Base-by-base conservation (phyloP, 2,329 filamentous ascomycete genomes). In the Coniochaeta prunicola region DNA sequence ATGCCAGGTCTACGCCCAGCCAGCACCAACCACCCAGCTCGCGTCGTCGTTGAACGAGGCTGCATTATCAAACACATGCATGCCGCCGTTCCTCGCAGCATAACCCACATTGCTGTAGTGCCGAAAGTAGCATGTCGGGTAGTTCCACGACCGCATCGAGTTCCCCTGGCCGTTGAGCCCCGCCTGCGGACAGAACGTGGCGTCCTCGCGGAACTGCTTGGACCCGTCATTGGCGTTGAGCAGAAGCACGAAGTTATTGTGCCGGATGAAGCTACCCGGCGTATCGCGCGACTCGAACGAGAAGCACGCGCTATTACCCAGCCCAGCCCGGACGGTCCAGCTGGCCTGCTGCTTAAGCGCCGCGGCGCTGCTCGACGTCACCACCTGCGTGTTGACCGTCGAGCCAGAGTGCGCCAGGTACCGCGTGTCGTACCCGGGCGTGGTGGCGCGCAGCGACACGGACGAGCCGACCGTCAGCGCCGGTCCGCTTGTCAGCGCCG, bases 261-360 rank as follows among this genome's bases (percentile, higher is more conserved):
- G 84, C 0, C 84, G 75, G 4, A 87, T 73, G 66, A 76, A 88
- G 71, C 78, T 83, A 3, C 84, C 84, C 1, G 84, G 72, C 0
- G 78, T 78, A 60, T 86, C 83, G 12, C 68, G 70, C 0, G 82
- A 84, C 70, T 87, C 84, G 61, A 87, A 87, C 0, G 84, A 87
- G 67, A 76, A 76, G 69, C 85, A 88, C 28, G 59, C 81, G 60
- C 74, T 77, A 68, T 83, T 83, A 5, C 70, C 81, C 2, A 87
- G 79, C 13, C 83, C 84, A 0, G 78, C 66, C 59, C 76, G 78
- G 26, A 83, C 79, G 0, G 73, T 80, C 77, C 78, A 84, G 65
- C 74, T 84, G 15, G 80, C 78, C 59, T 77, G 73, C 58, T 78
- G 71, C 60, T 84, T 79, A 55, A 84, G 76, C 1, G 74, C 64